These are phyloP conservation scores for Petrea volubilis DNA, from an alignment of 257 asterid species.

Conservation along the genomic window DNA sequence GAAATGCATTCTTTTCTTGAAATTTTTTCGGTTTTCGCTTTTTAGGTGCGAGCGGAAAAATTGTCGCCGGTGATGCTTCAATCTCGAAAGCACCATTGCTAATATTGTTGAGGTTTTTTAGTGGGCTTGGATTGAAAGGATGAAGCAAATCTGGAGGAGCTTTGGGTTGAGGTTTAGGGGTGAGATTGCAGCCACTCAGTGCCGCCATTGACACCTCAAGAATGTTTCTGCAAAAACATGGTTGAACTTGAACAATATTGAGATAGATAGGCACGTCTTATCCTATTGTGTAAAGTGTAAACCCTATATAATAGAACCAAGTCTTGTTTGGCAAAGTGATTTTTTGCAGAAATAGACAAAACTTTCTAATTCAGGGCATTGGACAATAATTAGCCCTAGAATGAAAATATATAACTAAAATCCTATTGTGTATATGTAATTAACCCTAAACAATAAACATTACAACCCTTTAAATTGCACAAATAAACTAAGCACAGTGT, in stretches of 20 bases:
- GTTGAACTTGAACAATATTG: conserved; percentile 12
- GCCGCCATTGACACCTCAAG: conserved; percentile 44
- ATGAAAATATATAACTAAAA: too few relatives aligned
- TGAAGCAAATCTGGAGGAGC: conserved; percentile 20
- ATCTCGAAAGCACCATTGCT: conserved; percentile 22
- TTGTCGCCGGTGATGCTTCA: conserved; percentile 34
- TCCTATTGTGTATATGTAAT: too few relatives aligned
- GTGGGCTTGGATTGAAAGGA: conserved; percentile 29
- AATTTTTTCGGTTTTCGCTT: conserved; percentile 26
- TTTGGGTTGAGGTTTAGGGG: conserved; percentile 28
- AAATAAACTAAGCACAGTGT: too few relatives aligned
- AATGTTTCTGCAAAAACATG: conserved; percentile 26
- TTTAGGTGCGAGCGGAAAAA: conserved; percentile 18
- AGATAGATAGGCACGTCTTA: neutral
- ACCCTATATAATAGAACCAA: neutral
- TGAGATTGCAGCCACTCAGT: conserved; percentile 37
- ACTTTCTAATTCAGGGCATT: too few relatives aligned
- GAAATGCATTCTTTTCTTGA: conserved; percentile 44
- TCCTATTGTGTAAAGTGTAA: neutral
- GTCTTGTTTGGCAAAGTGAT: neutral
- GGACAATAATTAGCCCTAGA: too few relatives aligned
- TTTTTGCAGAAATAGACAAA: too few relatives aligned
- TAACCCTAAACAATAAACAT: too few relatives aligned
- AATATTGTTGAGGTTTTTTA: neutral
- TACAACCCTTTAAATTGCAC: too few relatives aligned